These are phyloP conservation scores for Pseudogymnoascus sp. DNA, from an alignment of 2,329 filamentous ascomycete genomes.

Conservation along the genomic window DNA sequence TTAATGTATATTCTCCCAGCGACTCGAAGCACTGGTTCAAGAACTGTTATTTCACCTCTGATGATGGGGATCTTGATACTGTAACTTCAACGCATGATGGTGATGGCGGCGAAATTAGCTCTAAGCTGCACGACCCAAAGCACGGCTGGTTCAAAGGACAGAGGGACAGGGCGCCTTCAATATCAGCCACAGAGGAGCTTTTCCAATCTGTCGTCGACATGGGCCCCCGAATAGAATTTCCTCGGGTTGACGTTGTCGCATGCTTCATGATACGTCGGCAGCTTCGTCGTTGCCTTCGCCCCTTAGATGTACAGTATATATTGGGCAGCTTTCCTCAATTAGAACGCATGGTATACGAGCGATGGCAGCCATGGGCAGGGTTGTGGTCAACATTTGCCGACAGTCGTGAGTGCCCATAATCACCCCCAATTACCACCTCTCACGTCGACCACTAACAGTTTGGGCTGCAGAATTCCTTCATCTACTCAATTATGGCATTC, in stretches of 20 bases:
- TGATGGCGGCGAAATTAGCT: neutral
- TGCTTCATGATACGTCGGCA: constrained; percentile 30
- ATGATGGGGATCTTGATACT: constrained; percentile 18
- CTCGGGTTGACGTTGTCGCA: constrained; percentile 26
- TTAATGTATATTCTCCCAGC: constrained; percentile 30
- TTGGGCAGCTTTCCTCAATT: constrained; percentile 24
- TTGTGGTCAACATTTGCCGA: neutral
- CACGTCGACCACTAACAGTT: no score
- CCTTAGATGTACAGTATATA: constrained; percentile 15
- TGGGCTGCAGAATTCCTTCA: no score
- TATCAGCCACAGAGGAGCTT: constrained; percentile 22
- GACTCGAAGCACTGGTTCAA: constrained; percentile 32
- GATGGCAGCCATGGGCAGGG: constrained; percentile 20
- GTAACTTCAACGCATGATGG: neutral
- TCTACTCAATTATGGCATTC: no score
- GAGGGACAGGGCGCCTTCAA: constrained; percentile 21
- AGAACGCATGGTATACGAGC: constrained; percentile 29
- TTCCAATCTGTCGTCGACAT: constrained; percentile 19
- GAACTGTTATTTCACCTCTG: constrained; percentile 22
- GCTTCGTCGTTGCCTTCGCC: constrained; percentile 25
- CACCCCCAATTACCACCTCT: no score
- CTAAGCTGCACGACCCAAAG: constrained; percentile 20
- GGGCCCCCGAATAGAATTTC: constrained; percentile 15
- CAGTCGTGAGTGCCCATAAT: no score
- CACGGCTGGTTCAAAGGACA: constrained; percentile 30